A percentile compares a stretch with the other conserved stretches of the same genome.
phyloP scores from a whole-genome alignment of 305 asterid species.

The Fraxinus velutina region DNA sequence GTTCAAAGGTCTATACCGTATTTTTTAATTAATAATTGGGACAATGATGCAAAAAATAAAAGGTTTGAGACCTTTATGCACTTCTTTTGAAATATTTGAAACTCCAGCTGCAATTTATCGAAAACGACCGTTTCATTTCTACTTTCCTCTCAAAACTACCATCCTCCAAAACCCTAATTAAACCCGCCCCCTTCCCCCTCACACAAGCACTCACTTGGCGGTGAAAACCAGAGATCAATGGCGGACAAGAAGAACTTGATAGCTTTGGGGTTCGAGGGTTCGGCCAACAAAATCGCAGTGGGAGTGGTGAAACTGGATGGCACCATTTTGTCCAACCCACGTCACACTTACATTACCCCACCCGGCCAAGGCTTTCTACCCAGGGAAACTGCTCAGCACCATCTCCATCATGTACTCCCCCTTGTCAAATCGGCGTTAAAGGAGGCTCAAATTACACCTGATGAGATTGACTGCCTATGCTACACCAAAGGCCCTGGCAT shows the following conservation, averaged over 20 bases:
- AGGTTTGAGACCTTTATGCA: background rate
- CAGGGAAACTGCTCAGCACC: constrained; percentile 96
- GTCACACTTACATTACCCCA: constrained; percentile 94
- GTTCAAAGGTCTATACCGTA: background rate
- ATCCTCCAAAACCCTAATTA: background rate
- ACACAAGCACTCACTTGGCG: background rate
- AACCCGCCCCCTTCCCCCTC: background rate
- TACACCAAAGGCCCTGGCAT: constrained; percentile 98
- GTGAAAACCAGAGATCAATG: constrained; percentile 24
- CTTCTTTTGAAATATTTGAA: background rate
- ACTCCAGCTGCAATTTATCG: background rate
- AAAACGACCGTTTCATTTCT: background rate
- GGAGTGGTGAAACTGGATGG: constrained; percentile 85
- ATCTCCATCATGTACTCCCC: constrained; percentile 75
- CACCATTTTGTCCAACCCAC: constrained; percentile 74
- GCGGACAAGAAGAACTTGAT: constrained; percentile 53
- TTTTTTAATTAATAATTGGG: background rate
- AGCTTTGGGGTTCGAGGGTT: constrained; percentile 91
- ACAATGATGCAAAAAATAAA: background rate
- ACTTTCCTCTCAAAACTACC: background rate
- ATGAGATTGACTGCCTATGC: constrained; percentile 77
- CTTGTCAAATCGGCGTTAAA: constrained; percentile 65
- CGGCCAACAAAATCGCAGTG: constrained; percentile 93
- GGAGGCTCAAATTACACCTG: constrained; percentile 52
- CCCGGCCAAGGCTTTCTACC: constrained; percentile 98